These are phyloP conservation scores for Pseudogymnoascus sp. DNA, from an alignment of 2,329 filamentous ascomycete genomes.

Conservation along the genomic window DNA sequence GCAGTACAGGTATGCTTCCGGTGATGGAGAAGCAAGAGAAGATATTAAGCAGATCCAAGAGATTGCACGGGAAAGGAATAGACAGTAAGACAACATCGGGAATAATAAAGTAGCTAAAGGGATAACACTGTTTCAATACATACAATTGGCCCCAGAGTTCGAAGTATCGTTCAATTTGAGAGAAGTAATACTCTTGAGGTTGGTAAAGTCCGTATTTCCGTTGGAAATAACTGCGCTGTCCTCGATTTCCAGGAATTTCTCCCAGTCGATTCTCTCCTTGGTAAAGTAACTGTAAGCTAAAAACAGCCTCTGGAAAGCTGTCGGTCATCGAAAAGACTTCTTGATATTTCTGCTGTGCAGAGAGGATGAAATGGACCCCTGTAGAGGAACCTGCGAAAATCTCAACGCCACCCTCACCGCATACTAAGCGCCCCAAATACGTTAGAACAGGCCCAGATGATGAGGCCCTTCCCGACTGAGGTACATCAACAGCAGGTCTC, in stretches of 20 bases:
- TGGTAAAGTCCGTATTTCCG: neutral
- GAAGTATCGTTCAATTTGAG: neutral
- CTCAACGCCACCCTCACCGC: neutral
- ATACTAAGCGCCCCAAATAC: constrained; percentile 8
- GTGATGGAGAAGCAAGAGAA: neutral
- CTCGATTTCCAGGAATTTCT: neutral
- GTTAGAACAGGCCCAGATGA: neutral
- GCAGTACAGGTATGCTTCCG: neutral
- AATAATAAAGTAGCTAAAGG: neutral
- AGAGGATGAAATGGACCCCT: constrained; percentile 9
- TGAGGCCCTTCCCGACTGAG: neutral
- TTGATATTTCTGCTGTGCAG: constrained; percentile 5
- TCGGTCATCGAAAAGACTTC: neutral
- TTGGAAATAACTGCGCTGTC: neutral
- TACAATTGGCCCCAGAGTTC: neutral
- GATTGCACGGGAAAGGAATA: neutral
- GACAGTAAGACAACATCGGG: neutral
- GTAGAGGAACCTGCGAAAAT: constrained; percentile 7
- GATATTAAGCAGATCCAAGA: neutral
- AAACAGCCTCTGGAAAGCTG: neutral
- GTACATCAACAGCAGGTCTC: neutral
- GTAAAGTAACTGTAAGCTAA: neutral
- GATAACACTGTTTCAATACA: neutral
- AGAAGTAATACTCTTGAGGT: neutral
- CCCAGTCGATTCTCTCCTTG: neutral